These are phyloP conservation scores for Staphylotrichum tortipilum DNA, from an alignment of 495 filamentous ascomycete species.

Conservation along the genomic window DNA sequence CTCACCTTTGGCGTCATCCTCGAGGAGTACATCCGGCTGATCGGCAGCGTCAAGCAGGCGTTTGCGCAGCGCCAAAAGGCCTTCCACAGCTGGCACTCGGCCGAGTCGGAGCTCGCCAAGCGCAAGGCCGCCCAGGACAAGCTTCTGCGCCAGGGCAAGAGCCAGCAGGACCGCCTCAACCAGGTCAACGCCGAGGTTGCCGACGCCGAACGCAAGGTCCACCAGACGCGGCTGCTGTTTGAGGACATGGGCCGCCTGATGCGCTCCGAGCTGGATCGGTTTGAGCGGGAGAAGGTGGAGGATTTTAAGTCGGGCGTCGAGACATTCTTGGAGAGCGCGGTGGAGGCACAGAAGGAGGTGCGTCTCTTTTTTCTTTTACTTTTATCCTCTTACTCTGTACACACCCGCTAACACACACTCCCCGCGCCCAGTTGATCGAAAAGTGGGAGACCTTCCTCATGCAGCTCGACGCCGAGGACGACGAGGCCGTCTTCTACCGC, in stretches of 20 bases:
- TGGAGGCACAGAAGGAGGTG: conserved; percentile 98
- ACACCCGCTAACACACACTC: conserved; percentile 21
- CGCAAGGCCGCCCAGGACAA: conserved; percentile 82
- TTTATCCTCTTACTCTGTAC: background rate
- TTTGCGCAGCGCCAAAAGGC: conserved; percentile 91
- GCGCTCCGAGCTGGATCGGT: conserved; percentile 81
- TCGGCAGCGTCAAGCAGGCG: conserved; percentile 84
- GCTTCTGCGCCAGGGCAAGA: conserved; percentile 81
- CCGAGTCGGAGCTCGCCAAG: conserved; percentile 82
- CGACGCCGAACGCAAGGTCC: conserved; percentile 88
- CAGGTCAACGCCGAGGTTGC: conserved; percentile 85
- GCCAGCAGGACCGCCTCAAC: conserved; percentile 87
- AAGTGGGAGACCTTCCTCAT: conserved; percentile 97
- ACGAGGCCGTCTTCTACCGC: conserved; percentile 68
- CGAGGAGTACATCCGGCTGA: conserved; percentile 95
- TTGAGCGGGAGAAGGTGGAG: conserved; percentile 96
- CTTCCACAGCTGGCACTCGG: conserved; percentile 83
- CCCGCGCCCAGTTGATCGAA: conserved; percentile 77
- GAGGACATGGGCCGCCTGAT: conserved; percentile 97
- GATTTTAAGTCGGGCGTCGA: conserved; percentile 98
- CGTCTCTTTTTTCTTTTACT: conserved; percentile 17
- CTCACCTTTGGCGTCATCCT: conserved; percentile 94
- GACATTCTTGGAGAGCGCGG: conserved; percentile 90
- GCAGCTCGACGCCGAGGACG: conserved; percentile 88
- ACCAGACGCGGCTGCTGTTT: conserved; percentile 80